Evolutionary conservation across 768 basidiomycete genomes (phyloP).

Genomic region (Baorangia bicolor): DNA sequence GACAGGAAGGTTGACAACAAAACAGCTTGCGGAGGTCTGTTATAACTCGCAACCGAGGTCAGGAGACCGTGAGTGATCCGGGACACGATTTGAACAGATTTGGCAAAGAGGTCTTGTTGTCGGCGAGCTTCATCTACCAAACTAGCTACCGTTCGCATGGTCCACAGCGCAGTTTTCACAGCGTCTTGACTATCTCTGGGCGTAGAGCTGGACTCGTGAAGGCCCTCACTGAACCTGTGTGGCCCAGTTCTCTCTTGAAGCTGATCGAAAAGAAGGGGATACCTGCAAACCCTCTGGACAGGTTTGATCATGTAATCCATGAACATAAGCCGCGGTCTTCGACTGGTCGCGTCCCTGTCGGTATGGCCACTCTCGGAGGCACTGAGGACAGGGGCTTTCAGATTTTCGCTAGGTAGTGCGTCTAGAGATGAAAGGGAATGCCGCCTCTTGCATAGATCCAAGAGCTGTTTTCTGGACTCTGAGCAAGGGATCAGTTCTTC

Average conservation of each 20-base stretch:
- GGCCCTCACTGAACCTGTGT: slow-evolving; percentile 1
- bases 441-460: slow-evolving; percentile 39
- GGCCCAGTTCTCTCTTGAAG: slow-evolving; percentile 36
- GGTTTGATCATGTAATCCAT: slow-evolving; percentile 95
- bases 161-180: slow-evolving; percentile 50
- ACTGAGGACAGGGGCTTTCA: slow-evolving; percentile 34
- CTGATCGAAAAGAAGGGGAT: slow-evolving; percentile 85
- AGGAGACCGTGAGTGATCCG: slow-evolving; percentile 50
- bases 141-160: slow-evolving; percentile 73
- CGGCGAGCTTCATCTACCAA: slow-evolving; percentile 82
- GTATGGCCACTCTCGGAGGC: slow-evolving; percentile 33
- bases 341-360: slow-evolving; percentile 26
- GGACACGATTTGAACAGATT: slow-evolving; percentile 66
- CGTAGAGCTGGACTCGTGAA: background rate
- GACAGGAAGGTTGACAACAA: slow-evolving; percentile 59
- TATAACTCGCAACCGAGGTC: slow-evolving; percentile 25
- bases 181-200: slow-evolving; percentile 7
- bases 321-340: slow-evolving; percentile 52
- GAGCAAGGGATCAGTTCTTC: slow-evolving; percentile 3
- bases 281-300: slow-evolving; percentile 94
- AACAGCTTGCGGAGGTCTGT: slow-evolving; percentile 34
- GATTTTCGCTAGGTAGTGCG: slow-evolving; percentile 32
- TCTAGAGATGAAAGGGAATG: slow-evolving; percentile 56
- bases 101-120: slow-evolving; percentile 58
- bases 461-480: slow-evolving; percentile 6